Evolutionary conservation across 2,329 filamentous ascomycete genomes (phyloP).

Genomic region (Epichloe brachyelytri): DNA sequence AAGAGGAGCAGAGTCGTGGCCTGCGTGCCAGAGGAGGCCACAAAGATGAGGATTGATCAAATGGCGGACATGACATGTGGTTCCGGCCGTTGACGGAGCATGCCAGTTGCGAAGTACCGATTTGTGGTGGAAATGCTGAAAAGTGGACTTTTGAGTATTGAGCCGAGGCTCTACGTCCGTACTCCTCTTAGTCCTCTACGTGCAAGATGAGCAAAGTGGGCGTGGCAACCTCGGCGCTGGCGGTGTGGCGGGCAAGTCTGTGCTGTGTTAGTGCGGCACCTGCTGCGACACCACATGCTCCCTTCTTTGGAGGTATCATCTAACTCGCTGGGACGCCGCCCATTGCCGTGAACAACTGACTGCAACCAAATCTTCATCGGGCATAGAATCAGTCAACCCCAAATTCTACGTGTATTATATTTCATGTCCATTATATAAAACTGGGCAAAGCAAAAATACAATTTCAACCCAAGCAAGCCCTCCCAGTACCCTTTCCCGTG

Average conservation of each 20-base stretch:
- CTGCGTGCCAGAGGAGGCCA: slow-evolving; percentile 3
- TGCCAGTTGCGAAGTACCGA: background rate
- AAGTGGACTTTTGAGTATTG: background rate
- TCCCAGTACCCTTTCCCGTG: background rate
- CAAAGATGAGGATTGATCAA: slow-evolving; percentile 2
- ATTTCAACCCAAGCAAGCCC: background rate
- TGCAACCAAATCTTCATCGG: too few relatives aligned
- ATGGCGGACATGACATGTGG: slow-evolving; percentile 10
- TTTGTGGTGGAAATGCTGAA: background rate
- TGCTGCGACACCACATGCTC: too few relatives aligned
- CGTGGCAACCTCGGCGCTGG: background rate
- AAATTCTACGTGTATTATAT: too few relatives aligned
- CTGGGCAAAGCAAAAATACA: background rate
- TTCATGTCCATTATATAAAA: background rate
- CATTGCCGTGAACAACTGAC: too few relatives aligned
- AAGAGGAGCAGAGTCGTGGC: background rate
- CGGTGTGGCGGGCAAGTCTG: background rate
- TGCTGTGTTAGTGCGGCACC: background rate
- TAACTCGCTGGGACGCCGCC: too few relatives aligned
- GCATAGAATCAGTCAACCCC: too few relatives aligned
- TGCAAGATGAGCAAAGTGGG: too few relatives aligned
- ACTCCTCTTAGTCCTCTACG: too few relatives aligned
- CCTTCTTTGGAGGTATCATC: too few relatives aligned
- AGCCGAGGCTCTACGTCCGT: slow-evolving; percentile 1
- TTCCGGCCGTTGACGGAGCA: slow-evolving; percentile 5